Evolutionary conservation across 1,284 basidiomycete species (phyloP), one percentile per base, ranked within the genome.

Genomic region (Laetiporus sulphureus): DNA sequence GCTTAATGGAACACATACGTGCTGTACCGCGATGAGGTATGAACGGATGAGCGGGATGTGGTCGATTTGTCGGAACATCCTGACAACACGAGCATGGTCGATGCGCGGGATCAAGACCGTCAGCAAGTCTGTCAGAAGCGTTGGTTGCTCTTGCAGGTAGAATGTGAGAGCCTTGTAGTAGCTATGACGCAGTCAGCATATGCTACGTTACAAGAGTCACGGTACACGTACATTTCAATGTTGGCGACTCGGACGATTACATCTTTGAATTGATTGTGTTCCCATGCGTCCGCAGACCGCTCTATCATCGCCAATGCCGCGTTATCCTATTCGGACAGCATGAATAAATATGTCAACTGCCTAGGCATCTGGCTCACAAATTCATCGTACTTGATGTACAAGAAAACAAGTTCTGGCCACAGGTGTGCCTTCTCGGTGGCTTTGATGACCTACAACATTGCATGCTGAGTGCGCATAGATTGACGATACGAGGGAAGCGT

Each of bases 201-300:
- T 10, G 27, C 10, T 8, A 7, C 34, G 13, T 19, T 21, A 36
- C 18, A 36, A 10, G 15, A 36, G n/a, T 19, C 11, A 21, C 8
- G 19, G 12, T 19, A 19, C 20, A 51, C 78, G 47, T 60, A 94
- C 81, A 99, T 98, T 69, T 99, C 96, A 49, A 98, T 81, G 61
- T 99, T 99, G 35, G 96, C 95, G 16, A 91, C 94, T 56, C 93
- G 89, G 55, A 94, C 88, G 44, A 94, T 77, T 41, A 92, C 82
- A 54, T 96, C 93, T 72, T 96, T 96, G 83, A 99, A 99, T 64
- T 97, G 93, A 59, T 92, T 95, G 69, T 99, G 95, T 50, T 99
- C 94, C 94, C 94, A 99, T 42, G 93, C 92, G 65, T 97, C 93
- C 20, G 91, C 79, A 2, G 95, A 89, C 36, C 93, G 87, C 65